Evolutionary conservation across 192 early-diverging fungal genomes (phyloP).

Genomic region (Thoreauomyces humboldtii): DNA sequence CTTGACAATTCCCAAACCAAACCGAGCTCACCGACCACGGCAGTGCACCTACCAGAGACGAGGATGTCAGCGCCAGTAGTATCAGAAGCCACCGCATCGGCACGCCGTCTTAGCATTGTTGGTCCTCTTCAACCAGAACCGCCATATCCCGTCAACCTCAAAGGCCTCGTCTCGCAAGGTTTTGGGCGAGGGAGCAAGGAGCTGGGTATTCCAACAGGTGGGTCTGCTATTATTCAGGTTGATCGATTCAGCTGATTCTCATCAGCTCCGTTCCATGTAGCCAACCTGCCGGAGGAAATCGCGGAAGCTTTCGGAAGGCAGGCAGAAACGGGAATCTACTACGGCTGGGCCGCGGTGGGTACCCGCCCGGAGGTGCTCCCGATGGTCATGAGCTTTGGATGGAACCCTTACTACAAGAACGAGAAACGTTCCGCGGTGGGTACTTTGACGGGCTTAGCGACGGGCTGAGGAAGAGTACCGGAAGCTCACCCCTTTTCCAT

Average conservation of each 20-base stretch:
- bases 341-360: constrained; percentile 87
- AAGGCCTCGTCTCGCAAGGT: constrained; percentile 80
- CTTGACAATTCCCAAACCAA: too few relatives aligned
- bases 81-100: too few relatives aligned
- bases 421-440: constrained; percentile 87
- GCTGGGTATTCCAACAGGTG: constrained; percentile 95
- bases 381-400: constrained; percentile 99
- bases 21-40: too few relatives aligned
- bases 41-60: too few relatives aligned
- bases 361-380: constrained; percentile 60
- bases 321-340: constrained; percentile 88
- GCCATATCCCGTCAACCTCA: constrained; percentile 75
- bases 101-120: constrained; percentile 57
- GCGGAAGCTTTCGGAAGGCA: constrained; percentile 62
- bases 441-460: too few relatives aligned
- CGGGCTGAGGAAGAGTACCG: too few relatives aligned
- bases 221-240: too few relatives aligned
- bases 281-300: constrained; percentile 82
- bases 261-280: too few relatives aligned
- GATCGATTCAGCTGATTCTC: too few relatives aligned
- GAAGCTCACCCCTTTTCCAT: too few relatives aligned
- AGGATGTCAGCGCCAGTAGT: too few relatives aligned
- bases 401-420: constrained; percentile 99
- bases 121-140: constrained; percentile 55
- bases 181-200: constrained; percentile 96